phyloP scores from a whole-genome alignment of 495 filamentous ascomycete species.

The Daldinia vernicosa region DNA sequence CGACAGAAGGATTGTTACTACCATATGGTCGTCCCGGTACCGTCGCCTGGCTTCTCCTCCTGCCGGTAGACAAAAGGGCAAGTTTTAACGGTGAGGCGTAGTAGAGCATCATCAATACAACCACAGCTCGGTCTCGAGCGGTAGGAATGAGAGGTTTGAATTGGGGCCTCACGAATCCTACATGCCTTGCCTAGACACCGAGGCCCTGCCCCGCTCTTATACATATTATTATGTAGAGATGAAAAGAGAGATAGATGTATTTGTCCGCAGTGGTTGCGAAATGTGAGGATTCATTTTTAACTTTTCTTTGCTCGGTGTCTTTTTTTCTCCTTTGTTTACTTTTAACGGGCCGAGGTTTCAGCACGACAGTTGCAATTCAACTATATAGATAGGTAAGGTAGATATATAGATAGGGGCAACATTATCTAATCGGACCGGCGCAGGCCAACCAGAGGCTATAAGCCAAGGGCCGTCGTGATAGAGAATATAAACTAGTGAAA shows the following conservation, averaged over 20 bases:
- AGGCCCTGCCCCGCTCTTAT: conserved; percentile 22
- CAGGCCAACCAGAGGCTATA: conserved; percentile 18
- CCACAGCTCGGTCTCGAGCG: conserved; percentile 17
- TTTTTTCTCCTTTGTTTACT: conserved; percentile 10
- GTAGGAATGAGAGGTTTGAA: conserved; percentile 23
- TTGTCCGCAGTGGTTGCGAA: conserved; percentile 4
- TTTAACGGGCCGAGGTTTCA: background rate
- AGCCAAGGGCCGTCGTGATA: conserved; percentile 9
- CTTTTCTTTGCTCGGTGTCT: background rate
- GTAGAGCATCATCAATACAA: conserved; percentile 7
- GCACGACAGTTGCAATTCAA: conserved; percentile 11
- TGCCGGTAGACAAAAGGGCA: conserved; percentile 16
- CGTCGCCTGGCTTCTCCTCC: conserved; percentile 4
- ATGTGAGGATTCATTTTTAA: conserved; percentile 1
- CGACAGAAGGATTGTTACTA: background rate
- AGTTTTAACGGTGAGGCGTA: conserved; percentile 23
- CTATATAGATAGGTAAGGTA: conserved; percentile 13
- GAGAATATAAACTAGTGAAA: conserved; percentile 7
- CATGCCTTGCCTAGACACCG: conserved; percentile 24
- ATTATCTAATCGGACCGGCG: conserved; percentile 39
- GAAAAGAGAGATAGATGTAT: conserved; percentile 13
- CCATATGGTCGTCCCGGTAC: background rate
- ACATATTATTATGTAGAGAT: conserved; percentile 5
- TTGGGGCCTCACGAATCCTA: conserved; percentile 33
- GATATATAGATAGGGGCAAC: conserved; percentile 12